Evolutionary conservation across 2,329 filamentous ascomycete species (phyloP).

Genomic region (Endocalyx cinctus): DNA sequence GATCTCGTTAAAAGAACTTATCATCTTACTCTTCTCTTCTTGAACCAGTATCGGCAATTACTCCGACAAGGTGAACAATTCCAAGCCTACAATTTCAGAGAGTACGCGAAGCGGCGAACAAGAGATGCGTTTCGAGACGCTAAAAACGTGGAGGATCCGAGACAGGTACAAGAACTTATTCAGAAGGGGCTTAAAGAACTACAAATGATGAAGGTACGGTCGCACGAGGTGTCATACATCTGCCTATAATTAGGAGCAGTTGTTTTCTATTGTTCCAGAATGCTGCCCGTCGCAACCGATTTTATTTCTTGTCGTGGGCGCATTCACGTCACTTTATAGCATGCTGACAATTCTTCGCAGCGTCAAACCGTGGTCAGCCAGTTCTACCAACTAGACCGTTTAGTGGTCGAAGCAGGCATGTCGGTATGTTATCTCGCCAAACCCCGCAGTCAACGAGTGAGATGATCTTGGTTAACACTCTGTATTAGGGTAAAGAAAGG

Average conservation of each 20-base stretch:
- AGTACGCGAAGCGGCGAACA: slow-evolving; percentile 89
- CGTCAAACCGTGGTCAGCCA: slow-evolving; percentile 92
- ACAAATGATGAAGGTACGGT: slow-evolving; percentile 78
- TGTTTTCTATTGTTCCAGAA: too few species aligned
- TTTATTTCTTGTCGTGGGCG: neutral
- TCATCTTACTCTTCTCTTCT: too few species aligned
- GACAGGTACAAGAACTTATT: slow-evolving; percentile 79
- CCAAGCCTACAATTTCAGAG: slow-evolving; percentile 93
- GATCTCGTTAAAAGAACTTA: too few species aligned
- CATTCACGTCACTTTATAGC: neutral
- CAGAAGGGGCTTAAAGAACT: slow-evolving; percentile 84
- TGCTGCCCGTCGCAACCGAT: neutral
- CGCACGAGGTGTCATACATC: too few species aligned
- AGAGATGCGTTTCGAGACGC: slow-evolving; percentile 86
- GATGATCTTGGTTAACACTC: neutral
- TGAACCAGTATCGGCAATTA: slow-evolving; percentile 95
- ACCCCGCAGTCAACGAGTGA: slow-evolving; percentile 10
- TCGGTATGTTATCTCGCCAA: slow-evolving; percentile 51
- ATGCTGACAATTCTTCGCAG: slow-evolving; percentile 51
- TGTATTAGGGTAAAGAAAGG: slow-evolving; percentile 61
- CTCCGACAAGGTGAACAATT: slow-evolving; percentile 84
- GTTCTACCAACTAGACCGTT: slow-evolving; percentile 85
- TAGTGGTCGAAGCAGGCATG: slow-evolving; percentile 88
- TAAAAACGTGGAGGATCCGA: slow-evolving; percentile 64
- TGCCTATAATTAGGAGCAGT: neutral